phyloP scores from a whole-genome alignment of 2,329 filamentous ascomycete species.

The Torrubiellomyces zombiae region DNA sequence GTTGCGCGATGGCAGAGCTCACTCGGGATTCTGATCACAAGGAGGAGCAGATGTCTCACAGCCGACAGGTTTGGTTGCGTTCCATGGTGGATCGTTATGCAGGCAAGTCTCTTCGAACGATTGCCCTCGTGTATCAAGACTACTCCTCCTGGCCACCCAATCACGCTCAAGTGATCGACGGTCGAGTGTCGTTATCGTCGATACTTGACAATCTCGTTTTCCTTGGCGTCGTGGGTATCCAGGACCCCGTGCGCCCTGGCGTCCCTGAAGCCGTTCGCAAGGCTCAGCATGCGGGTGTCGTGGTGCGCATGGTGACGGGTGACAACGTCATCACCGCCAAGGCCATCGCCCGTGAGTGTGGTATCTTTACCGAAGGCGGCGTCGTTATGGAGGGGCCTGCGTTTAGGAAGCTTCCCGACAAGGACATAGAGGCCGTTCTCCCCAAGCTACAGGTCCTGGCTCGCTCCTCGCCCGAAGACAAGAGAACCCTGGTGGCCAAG shows the following conservation, averaged over 20 bases:
- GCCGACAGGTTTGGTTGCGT: slow-evolving; percentile 30
- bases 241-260: slow-evolving; percentile 43
- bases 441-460: slow-evolving; percentile 34
- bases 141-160: slow-evolving; percentile 55
- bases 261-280: slow-evolving; percentile 42
- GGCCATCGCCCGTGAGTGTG: slow-evolving; percentile 47
- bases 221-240: slow-evolving; percentile 50
- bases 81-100: slow-evolving; percentile 40
- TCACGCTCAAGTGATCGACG: slow-evolving; percentile 35
- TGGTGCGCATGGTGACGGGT: slow-evolving; percentile 43
- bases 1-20: slow-evolving; percentile 28
- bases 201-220: slow-evolving; percentile 47
- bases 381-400: slow-evolving; percentile 50
- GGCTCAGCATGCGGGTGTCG: slow-evolving; percentile 44
- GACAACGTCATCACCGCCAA: slow-evolving; percentile 39
- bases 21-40: too few species aligned
- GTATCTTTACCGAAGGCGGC: slow-evolving; percentile 43
- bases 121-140: slow-evolving; percentile 57
- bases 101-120: slow-evolving; percentile 53
- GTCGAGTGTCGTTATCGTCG: slow-evolving; percentile 1
- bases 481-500: slow-evolving; percentile 35
- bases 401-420: slow-evolving; percentile 38
- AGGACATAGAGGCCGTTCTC: slow-evolving; percentile 34
- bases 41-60: too few species aligned
- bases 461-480: slow-evolving; percentile 43